A percentile compares a stretch with the other conserved stretches of the same genome.
Evolutionary conservation across 2,329 filamentous ascomycete species (phyloP).

Genomic region (Colletotrichum plurivorum): DNA sequence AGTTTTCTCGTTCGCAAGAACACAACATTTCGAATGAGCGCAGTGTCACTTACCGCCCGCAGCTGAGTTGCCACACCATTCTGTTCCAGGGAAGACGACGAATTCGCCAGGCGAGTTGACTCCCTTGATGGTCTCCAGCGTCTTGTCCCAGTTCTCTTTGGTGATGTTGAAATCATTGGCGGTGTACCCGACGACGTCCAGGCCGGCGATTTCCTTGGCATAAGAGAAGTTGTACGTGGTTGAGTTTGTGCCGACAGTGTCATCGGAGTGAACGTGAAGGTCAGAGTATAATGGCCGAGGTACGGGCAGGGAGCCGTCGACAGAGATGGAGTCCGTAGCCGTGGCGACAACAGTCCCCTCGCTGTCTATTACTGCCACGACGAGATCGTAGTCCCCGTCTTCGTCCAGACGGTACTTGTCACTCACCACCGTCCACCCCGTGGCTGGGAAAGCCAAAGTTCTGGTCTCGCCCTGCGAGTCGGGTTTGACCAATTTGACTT

Average conservation of each 20-base stretch:
- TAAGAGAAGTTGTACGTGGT: slow-evolving; percentile 55
- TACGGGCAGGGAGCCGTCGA: slow-evolving; percentile 39
- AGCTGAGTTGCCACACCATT: slow-evolving; percentile 54
- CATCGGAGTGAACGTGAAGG: slow-evolving; percentile 54
- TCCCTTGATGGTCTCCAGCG: slow-evolving; percentile 44
- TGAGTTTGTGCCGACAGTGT: slow-evolving; percentile 54
- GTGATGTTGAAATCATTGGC: slow-evolving; percentile 57
- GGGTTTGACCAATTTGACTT: neutral
- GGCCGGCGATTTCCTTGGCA: slow-evolving; percentile 50
- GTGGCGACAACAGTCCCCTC: neutral
- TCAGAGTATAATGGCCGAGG: slow-evolving; percentile 49
- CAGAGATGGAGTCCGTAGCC: slow-evolving; percentile 40
- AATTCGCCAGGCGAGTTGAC: slow-evolving; percentile 46
- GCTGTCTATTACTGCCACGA: slow-evolving; percentile 4
- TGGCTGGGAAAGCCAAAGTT: slow-evolving; percentile 6
- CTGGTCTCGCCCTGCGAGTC: neutral
- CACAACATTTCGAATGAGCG: no score
- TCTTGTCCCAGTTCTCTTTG: slow-evolving; percentile 48
- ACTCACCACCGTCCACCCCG: slow-evolving; percentile 32
- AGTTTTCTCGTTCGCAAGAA: no score
- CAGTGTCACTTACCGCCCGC: slow-evolving; percentile 44
- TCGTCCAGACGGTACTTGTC: neutral
- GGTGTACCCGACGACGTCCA: slow-evolving; percentile 54
- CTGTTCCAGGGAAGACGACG: slow-evolving; percentile 51
- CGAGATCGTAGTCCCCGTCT: slow-evolving; percentile 24